phyloP scores from a whole-genome alignment of 306 rosid genomes.

The Corylus avellana region DNA sequence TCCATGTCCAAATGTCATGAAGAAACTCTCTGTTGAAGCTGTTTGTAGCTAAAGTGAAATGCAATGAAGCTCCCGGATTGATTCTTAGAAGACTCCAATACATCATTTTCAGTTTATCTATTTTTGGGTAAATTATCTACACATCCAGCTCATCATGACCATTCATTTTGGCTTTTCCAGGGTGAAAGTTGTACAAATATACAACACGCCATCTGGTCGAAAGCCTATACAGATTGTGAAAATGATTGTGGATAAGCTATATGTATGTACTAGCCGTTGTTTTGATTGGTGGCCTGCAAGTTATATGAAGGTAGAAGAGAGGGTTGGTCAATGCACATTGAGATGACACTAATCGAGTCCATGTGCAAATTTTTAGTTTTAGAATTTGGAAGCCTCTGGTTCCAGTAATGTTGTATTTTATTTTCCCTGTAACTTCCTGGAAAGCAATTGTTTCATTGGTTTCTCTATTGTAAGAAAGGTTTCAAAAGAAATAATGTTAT shows the following conservation, averaged over 20 bases:
- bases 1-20: constrained; percentile 93
- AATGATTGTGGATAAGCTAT: constrained; percentile 46
- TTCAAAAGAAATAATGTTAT: constrained; percentile 30
- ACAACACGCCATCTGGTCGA: constrained; percentile 76
- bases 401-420: constrained; percentile 41
- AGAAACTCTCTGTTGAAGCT: constrained; percentile 89
- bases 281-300: constrained; percentile 41
- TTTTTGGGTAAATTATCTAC: constrained; percentile 31
- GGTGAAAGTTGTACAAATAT: constrained; percentile 92
- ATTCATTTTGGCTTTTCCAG: constrained; percentile 62
- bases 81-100: constrained; percentile 16
- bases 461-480: constrained; percentile 32
- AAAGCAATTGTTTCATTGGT: constrained; percentile 37
- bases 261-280: constrained; percentile 34
- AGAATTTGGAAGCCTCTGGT: constrained; percentile 54
- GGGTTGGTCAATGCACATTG: constrained; percentile 50
- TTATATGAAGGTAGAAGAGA: constrained; percentile 27
- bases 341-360: constrained; percentile 62
- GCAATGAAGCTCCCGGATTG: constrained; percentile 30
- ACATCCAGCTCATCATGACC: constrained; percentile 41
- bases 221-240: constrained; percentile 48
- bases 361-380: constrained; percentile 50
- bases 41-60: constrained; percentile 72
- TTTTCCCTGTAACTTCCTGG: constrained; percentile 16
- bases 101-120: constrained; percentile 11